Evolutionary conservation across 176 grass and related monocot genomes (phyloP), one percentile per base, ranked within the genome.

Genomic region (Carex parvula): DNA sequence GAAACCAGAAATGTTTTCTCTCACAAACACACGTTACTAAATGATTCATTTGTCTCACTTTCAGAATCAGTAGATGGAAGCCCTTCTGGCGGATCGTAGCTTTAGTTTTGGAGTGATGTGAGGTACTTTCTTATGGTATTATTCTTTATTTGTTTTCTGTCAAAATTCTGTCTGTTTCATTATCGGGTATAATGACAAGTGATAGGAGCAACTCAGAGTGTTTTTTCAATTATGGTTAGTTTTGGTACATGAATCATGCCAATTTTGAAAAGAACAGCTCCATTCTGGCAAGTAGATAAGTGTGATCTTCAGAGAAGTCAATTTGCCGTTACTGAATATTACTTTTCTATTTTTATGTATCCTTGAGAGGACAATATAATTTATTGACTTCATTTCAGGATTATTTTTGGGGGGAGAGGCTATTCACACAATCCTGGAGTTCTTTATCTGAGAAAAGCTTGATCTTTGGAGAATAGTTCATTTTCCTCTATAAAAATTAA

Each of bases 1-100:
- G 56, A 24, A 62, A 42, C 6, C 50, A 48, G 14, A 9, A 26
- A 84, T 76, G 56, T 64, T 59, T 64, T 59, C 18, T n/a, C 17
- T 75, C 22, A 22, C 42, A 53, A 5, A 52, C 4, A 15, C 70
- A 48, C 71, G 29, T 26, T 26, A 16, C 12, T 54, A 64, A 67
- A 84, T 77, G n/a, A 75, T 37, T 55, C 78, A 17, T 83, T 3
- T 41, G 13, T 62, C 10, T 69, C 20, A 56, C 55, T 81, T 86
- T 21, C 85, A 95, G 96, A 98, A 92, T 98, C 89, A 63, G 88
- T 79, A 20, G 90, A 95, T 57, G 81, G 89, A 84, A 79, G 79
- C 62, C 62, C 44, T 68, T 63, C 42, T 68, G 52, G 21, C 0
- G 37, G 79, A 10, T 53, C 61, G 2, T 22, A 83, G 48, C 21